Base-by-base conservation (phyloP, 352 stramenopile genomes). In the Phytopythium montanum region DNA sequence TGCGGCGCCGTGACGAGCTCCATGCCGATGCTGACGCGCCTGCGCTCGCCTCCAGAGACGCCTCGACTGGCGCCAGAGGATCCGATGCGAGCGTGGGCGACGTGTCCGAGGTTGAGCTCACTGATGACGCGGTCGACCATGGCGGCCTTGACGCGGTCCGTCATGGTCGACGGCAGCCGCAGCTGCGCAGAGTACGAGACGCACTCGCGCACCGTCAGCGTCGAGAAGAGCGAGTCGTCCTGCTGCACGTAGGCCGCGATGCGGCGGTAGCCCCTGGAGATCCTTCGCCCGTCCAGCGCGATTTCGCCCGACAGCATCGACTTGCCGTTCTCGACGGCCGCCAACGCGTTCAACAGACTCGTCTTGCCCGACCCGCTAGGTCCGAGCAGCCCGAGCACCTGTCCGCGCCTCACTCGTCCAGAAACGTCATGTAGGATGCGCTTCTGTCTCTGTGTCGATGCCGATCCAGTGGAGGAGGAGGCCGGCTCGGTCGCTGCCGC, bases 11-110 rank as follows among this genome's bases (percentile, higher is more conserved):
- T 96, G 31, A 98, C 90, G 60, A 98, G 88, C 64, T 98, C 92
- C 79, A 96, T 97, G 31, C 90, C 92, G 64, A 98, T 97, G 46
- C 82, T 96, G 31, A 97, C 90, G 25, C 95, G 80, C 41, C 97
- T 94, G 31, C 90, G 80, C 68, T 99, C 95, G 18, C 94, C 95
- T 21, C 95, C 94, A 54, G 88, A 97, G 29, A 98, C 81, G 19
- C 96, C 96, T 54, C 95, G 94, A 34, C 56, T 72, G 26, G 26
- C 61, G n/a, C 64, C 67, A 18, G 65, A 66, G 5, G 73, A 65
- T 2, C 79, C 79, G 42, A 94, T 88, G 3, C 81, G 73, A 21
- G 75, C 70, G 46, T 92, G 63, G 19, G 75, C 69, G 5, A 94
- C 67, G 51, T 95, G 79, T 18, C 60, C 64, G 14, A 96, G 76